These are phyloP conservation scores for Notholithocarpus densiflorus DNA, from an alignment of 306 rosid genomes.

Conservation along the genomic window DNA sequence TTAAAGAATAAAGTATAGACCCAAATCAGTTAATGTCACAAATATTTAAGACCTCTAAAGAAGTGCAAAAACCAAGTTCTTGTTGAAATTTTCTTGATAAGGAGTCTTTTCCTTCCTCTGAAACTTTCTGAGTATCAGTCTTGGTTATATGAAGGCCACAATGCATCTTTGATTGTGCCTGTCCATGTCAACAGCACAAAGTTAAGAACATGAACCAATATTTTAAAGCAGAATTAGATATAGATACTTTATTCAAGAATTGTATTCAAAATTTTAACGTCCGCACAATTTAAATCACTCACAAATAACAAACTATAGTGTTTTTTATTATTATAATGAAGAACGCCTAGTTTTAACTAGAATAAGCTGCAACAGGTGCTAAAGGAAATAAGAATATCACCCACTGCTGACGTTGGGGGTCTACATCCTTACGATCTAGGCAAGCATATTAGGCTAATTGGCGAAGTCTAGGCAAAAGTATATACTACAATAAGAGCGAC, in stretches of 20 bases:
- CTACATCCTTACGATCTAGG: not conserved
- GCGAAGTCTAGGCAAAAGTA: not conserved
- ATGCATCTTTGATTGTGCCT: constrained; percentile 65
- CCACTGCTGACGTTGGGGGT: not conserved
- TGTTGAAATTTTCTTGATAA: constrained; percentile 34
- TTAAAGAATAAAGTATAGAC: not conserved
- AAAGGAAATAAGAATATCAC: not conserved
- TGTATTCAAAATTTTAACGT: not conserved
- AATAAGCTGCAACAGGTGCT: not conserved
- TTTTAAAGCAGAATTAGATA: constrained; percentile 7
- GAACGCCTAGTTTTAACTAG: not conserved
- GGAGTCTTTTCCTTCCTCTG: constrained; percentile 40
- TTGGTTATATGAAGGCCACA: constrained; percentile 44
- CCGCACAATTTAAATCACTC: constrained; percentile 2
- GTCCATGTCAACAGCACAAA: constrained; percentile 23
- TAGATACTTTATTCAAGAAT: not conserved
- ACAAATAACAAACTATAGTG: constrained; percentile 6
- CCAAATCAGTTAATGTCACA: constrained; percentile 16
- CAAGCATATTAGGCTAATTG: not conserved
- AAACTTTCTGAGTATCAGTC: constrained; percentile 41
- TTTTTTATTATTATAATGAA: not conserved
- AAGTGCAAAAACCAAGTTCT: constrained; percentile 18
- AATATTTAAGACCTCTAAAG: constrained; percentile 37
- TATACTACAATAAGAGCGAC: not conserved
- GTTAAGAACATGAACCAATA: constrained; percentile 2